These are phyloP conservation scores for Leucosporidium scottii DNA, from an alignment of 768 basidiomycete genomes.

Conservation along the genomic window DNA sequence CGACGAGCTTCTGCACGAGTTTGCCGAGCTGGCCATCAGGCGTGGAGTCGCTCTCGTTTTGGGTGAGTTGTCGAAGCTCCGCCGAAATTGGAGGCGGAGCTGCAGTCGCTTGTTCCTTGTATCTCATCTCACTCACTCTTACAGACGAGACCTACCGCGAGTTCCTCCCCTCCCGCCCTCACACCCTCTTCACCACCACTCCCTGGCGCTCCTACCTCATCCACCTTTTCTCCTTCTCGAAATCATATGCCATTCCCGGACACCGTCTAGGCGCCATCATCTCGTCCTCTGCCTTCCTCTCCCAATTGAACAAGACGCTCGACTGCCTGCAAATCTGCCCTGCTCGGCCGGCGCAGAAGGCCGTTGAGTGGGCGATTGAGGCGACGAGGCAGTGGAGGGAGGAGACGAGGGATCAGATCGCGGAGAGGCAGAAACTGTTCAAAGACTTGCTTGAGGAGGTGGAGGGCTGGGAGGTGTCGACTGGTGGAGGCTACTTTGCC, in stretches of 20 bases:
- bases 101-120: too few relatives aligned
- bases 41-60: slow-evolving; percentile 60
- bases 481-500: slow-evolving; percentile 68
- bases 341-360: slow-evolving; percentile 64
- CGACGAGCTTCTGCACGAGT: slow-evolving; percentile 52
- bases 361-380: slow-evolving; percentile 53
- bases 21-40: slow-evolving; percentile 54
- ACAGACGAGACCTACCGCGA: slow-evolving; percentile 80
- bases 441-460: slow-evolving; percentile 46
- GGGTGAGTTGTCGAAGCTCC: too few relatives aligned
- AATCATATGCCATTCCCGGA: slow-evolving; percentile 67
- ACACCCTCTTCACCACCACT: slow-evolving; percentile 46
- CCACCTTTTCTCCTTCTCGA: slow-evolving; percentile 35
- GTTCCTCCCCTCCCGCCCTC: slow-evolving; percentile 51
- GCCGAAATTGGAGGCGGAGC: too few relatives aligned
- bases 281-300: slow-evolving; percentile 54
- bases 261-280: slow-evolving; percentile 69
- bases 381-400: slow-evolving; percentile 53
- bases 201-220: slow-evolving; percentile 24
- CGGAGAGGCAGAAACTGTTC: slow-evolving; percentile 56
- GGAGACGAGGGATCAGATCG: slow-evolving; percentile 50
- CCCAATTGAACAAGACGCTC: slow-evolving; percentile 55
- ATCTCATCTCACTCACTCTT: too few relatives aligned
- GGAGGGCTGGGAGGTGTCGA: slow-evolving; percentile 55
- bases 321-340: slow-evolving; percentile 72